These are phyloP conservation scores for Theileria annulata DNA, from an alignment of 169 alveolate genomes.

Conservation along the genomic window DNA sequence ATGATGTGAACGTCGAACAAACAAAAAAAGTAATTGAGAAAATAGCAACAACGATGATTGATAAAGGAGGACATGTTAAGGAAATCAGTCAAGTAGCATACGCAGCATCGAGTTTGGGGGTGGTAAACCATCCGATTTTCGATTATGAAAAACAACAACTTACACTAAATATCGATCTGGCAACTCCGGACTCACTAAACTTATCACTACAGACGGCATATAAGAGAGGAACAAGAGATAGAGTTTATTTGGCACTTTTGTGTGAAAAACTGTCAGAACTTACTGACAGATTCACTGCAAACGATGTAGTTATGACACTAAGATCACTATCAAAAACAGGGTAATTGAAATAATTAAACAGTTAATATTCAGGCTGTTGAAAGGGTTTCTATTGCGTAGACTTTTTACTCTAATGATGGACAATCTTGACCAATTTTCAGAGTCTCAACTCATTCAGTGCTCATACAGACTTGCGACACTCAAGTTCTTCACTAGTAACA, in stretches of 20 bases:
- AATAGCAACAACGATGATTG: conserved; percentile 44
- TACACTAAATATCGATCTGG: conserved; percentile 54
- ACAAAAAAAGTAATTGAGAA: conserved; percentile 33
- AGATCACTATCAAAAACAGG: conserved; percentile 47
- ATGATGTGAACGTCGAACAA: conserved; percentile 23
- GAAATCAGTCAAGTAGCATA: conserved; percentile 59
- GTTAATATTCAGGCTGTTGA: conserved; percentile 35
- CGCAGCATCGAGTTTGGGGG: conserved; percentile 56
- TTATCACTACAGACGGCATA: conserved; percentile 42
- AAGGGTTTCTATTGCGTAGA: conserved; percentile 66
- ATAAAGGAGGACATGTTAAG: conserved; percentile 45
- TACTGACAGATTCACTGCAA: conserved; percentile 64
- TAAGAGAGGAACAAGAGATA: conserved; percentile 41
- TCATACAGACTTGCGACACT: conserved; percentile 41
- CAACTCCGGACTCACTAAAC: conserved; percentile 61
- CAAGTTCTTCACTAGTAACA: conserved; percentile 48
- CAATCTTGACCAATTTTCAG: conserved; percentile 62
- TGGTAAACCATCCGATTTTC: conserved; percentile 33
- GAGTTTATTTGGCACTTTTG: conserved; percentile 45
- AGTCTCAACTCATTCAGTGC: conserved; percentile 36
- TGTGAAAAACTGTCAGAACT: conserved; percentile 65
- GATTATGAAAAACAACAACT: conserved; percentile 64
- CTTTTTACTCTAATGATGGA: conserved; percentile 61
- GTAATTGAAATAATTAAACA: conserved; percentile 16
- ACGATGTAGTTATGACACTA: conserved; percentile 56